Base-by-base conservation (phyloP, 2,329 filamentous ascomycete genomes). In the Nectriaceae sp. region DNA sequence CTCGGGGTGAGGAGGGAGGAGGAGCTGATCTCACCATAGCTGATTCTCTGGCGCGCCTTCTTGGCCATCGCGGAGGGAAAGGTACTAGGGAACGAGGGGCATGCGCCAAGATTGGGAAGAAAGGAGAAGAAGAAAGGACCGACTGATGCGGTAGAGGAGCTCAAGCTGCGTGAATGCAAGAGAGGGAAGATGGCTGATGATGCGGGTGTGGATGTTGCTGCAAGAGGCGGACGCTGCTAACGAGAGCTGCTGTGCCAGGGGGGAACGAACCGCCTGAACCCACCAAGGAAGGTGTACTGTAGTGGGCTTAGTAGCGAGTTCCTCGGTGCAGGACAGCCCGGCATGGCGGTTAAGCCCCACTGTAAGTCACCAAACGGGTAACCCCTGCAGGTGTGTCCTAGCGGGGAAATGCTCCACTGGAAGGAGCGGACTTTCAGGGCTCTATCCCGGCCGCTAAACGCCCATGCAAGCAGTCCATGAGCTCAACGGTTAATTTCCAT, bases 21-120 rank as follows among this genome's bases (percentile, higher is more conserved):
- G 5, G 20, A 21, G 19, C 18, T 11, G 15, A 45, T 62, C 76
- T 67, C 65, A 87, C 84, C 83, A 74, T 88, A 88, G 69, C 83
- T 85, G 71, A 88, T 84, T 70, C 83, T 82, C 70, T 87, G 84
- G 67, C 80, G 83, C 64, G 79, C 79, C 74, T 86, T 87, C 69
- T 82, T 84, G 65, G 83, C 82, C 83, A 86, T 86, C 65, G 51
- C 64, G 56, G 44, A 55, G 57, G 41, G 44, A 53, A 55, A 40
- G 44, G 42, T 48, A 50, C n/a, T 40, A 42, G 50, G 46, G 33
- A 40, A 56, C 50, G 44, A 22, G 40, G 36, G 44, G 55, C 51
- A 59, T 60, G 52, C 58, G 58, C 56, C 47, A 46, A 33, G 37
- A 42, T 47, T 20, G 22, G 40, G 35, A 40, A 31, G 15, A 40